Evolutionary conservation across 345 rosid genomes (phyloP), one percentile per base, ranked within the genome.

Genomic region (Linum usitatissimum): DNA sequence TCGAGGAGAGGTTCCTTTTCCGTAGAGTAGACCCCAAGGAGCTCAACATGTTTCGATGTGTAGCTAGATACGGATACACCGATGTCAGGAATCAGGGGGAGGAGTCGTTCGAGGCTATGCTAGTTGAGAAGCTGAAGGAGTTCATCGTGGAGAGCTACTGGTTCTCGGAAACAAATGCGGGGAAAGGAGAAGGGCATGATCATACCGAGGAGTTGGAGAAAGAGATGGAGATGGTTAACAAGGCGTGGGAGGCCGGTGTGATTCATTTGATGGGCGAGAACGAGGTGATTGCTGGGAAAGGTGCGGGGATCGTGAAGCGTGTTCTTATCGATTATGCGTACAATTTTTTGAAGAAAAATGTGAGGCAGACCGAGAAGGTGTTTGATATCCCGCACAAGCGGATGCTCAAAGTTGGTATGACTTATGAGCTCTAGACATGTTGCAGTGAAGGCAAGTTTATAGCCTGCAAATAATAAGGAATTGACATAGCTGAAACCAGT

Each of bases 51-150:
- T 57, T 57, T 30, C 63, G 69, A 4, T 66, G 69, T 30, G 62
- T 66, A 6, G 63, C 62, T 12, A 66, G 69, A 39, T 78, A 80
- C 1, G 83, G 86, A 2, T 84, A 82, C 66, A 73, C 55, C 0
- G 82, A 82, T 18, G 36, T 68, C 3, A 30, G 66, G 18, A 66
- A 75, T 23, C 28, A 23, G 0, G 75, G 80, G 51, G 59, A 59
- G 0, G 74, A 77, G 10, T 19, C 78, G 0, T 76, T 82, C 17
- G 82, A 78, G 70, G 36, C 12, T 36, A 57, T 54, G 19, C 59
- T 84, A 30, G 55, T 77, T 6, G 70, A 68, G 5, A 64, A 68
- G 12, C 42, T 82, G 45, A 80, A 73, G 42, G 69, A 71, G 28
- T 80, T 75, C 14, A 64, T 78, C 18, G 57, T n/a, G 3, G 57